Evolutionary conservation across 2,329 filamentous ascomycete species (phyloP).

Genomic region (Cladosporium cucumerinum): DNA sequence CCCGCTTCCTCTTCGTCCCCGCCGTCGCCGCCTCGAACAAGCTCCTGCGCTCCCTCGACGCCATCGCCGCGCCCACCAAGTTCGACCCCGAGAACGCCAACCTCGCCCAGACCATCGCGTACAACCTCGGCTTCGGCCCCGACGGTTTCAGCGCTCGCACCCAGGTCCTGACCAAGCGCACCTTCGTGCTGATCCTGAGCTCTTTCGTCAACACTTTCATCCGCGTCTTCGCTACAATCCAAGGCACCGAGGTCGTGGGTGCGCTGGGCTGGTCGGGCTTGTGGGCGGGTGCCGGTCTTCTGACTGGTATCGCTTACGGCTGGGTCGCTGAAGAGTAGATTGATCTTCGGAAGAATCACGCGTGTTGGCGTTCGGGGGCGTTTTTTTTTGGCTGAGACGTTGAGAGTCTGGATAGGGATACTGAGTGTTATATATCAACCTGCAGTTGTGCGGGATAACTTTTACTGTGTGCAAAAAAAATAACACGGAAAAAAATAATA

Average conservation of each 20-base stretch:
- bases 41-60: constrained; percentile 11
- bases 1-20: constrained; percentile 74
- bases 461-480: background rate
- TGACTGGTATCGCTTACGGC: constrained; percentile 57
- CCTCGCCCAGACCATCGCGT: constrained; percentile 66
- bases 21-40: constrained; percentile 33
- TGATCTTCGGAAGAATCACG: background rate
- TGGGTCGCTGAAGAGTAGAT: constrained; percentile 40
- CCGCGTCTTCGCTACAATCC: constrained; percentile 63
- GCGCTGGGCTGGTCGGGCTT: constrained; percentile 69
- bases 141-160: constrained; percentile 71
- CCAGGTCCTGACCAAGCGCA: constrained; percentile 55
- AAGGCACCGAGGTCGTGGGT: constrained; percentile 66
- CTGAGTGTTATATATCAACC: background rate
- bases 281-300: constrained; percentile 65
- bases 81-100: constrained; percentile 66
- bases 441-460: background rate
- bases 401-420: background rate
- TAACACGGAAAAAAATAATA: no score
- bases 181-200: constrained; percentile 46
- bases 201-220: constrained; percentile 57
- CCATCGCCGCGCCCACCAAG: constrained; percentile 32
- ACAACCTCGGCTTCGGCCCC: constrained; percentile 56
- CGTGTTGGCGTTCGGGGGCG: background rate
- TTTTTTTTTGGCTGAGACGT: background rate